phyloP scores from a whole-genome alignment of 208 protist species.

The Leishmania major region DNA sequence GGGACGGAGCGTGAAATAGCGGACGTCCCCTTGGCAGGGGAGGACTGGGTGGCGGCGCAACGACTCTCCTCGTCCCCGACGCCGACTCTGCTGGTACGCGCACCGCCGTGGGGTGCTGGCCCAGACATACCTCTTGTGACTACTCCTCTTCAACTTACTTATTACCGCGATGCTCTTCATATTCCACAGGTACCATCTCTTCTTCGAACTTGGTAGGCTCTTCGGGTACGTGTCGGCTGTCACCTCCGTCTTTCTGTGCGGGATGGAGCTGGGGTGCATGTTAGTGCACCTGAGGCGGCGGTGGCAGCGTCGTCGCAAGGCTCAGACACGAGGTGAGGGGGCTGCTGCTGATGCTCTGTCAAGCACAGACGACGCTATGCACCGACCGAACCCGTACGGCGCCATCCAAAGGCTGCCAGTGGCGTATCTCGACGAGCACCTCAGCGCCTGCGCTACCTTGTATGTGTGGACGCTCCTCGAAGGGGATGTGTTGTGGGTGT shows the following conservation, averaged over 20 bases:
- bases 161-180: conserved; percentile 15
- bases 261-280: conserved; percentile 28
- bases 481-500: conserved; percentile 43
- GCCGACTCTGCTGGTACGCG: not conserved
- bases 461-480: conserved; percentile 43
- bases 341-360: not conserved
- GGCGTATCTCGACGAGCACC: conserved; percentile 32
- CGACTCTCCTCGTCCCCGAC: not conserved
- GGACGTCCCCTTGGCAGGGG: not conserved
- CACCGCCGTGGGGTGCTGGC: not conserved
- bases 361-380: not conserved
- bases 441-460: conserved; percentile 33
- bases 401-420: not conserved
- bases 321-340: not conserved
- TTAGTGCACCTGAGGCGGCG: conserved; percentile 13
- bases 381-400: not conserved
- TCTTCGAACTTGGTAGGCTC: conserved; percentile 32
- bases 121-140: conserved; percentile 25
- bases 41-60: not conserved
- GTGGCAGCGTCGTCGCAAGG: not conserved
- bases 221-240: conserved; percentile 36
- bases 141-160: conserved; percentile 22
- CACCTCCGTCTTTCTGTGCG: conserved; percentile 34
- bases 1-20: not conserved
- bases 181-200: conserved; percentile 35